Evolutionary conservation across 2,329 filamentous ascomycete species (phyloP).

Genomic region (Fusarium oxysporum): DNA sequence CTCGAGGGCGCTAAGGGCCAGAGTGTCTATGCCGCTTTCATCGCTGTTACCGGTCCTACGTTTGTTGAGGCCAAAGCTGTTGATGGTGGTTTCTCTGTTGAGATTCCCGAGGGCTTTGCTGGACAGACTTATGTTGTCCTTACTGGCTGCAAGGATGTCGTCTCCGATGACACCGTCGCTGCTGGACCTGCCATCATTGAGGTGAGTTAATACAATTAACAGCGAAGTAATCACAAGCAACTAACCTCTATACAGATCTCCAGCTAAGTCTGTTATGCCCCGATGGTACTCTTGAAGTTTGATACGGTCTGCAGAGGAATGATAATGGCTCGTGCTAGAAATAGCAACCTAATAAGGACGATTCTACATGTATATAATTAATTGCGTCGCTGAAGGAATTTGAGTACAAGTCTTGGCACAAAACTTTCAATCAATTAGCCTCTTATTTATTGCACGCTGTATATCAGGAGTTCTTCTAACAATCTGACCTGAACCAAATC

Average conservation of each 20-base stretch:
- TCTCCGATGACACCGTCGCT: slow-evolving; percentile 53
- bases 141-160: slow-evolving; percentile 50
- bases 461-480: fast-evolving
- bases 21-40: slow-evolving; percentile 51
- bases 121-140: slow-evolving; percentile 57
- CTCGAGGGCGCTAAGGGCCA: slow-evolving; percentile 42
- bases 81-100: slow-evolving; percentile 39
- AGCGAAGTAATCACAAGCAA: fast-evolving
- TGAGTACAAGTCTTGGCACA: neutral
- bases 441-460: neutral
- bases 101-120: slow-evolving; percentile 46
- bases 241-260: slow-evolving; percentile 18
- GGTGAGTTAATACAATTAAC: neutral
- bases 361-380: neutral
- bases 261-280: neutral
- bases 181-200: slow-evolving; percentile 53
- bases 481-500: neutral
- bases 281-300: fast-evolving
- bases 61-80: slow-evolving; percentile 38
- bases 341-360: neutral
- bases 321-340: neutral
- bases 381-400: neutral
- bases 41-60: slow-evolving; percentile 44
- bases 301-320: fast-evolving
- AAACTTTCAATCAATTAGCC: too few species aligned